Percentiles rank a stretch among this genome's conserved stretches.
phyloP scores from a whole-genome alignment of 1,284 basidiomycete species.

The Cutaneotrichosporon arboriforme region DNA sequence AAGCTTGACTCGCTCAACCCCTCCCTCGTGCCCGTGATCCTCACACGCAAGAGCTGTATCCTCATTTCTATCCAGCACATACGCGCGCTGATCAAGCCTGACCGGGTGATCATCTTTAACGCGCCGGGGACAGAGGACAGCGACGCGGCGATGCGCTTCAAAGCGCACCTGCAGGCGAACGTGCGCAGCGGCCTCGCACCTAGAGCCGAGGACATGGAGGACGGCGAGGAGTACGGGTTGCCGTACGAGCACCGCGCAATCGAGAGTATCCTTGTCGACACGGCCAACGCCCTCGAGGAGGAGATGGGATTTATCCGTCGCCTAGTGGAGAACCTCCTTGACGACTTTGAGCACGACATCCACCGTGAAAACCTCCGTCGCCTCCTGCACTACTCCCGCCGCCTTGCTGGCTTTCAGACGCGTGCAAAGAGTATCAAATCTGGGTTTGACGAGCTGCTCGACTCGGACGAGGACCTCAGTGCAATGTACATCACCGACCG shows the following conservation, averaged over 20 bases:
- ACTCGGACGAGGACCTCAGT: conserved; percentile 87
- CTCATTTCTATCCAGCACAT: conserved; percentile 93
- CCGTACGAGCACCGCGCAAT: conserved; percentile 90
- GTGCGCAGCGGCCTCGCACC: conserved; percentile 27
- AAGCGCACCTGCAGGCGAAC: conserved; percentile 77
- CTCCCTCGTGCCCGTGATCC: conserved; percentile 86
- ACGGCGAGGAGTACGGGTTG: conserved; percentile 38
- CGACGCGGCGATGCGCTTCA: conserved; percentile 73
- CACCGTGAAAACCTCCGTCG: conserved; percentile 87
- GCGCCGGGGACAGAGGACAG: conserved; percentile 79
- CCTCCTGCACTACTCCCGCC: conserved; percentile 79
- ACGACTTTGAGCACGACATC: conserved; percentile 86
- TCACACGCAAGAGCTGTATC: conserved; percentile 80
- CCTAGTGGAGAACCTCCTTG: conserved; percentile 78
- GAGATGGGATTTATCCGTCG: conserved; percentile 84
- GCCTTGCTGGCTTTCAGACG: conserved; percentile 79
- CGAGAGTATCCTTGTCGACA: conserved; percentile 82
- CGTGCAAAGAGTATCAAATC: conserved; percentile 83
- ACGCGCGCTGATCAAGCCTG: conserved; percentile 87
- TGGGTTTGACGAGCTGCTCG: conserved; percentile 80
- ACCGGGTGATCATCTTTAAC: conserved; percentile 88
- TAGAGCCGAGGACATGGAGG: conserved; percentile 5
- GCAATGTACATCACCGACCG: conserved; percentile 88
- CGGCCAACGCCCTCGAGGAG: conserved; percentile 81
- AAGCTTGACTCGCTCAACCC: conserved; percentile 79